Percentiles rank a stretch among this genome's conserved stretches.
phyloP scores from a whole-genome alignment of 305 asterid species.

The Fraxinus velutina region DNA sequence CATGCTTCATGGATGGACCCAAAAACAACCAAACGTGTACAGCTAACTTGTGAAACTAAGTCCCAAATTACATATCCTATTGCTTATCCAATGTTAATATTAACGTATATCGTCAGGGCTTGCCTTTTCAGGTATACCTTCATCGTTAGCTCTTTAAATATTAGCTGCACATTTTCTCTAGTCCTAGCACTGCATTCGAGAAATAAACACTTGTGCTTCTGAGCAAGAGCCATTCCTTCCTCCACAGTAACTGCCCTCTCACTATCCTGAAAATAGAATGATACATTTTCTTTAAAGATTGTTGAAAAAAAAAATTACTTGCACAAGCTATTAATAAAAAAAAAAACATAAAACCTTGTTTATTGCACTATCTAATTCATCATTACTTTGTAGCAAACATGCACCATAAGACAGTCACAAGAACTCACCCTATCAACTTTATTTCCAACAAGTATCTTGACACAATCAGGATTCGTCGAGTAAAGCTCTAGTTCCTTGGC shows the following conservation, averaged over 20 bases:
- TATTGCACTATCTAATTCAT: neutral
- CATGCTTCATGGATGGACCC: neutral
- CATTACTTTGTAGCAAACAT: neutral
- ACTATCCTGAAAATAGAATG: constrained; percentile 50
- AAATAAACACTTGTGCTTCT: constrained; percentile 59
- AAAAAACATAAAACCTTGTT: neutral
- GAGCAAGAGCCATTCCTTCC: constrained; percentile 77
- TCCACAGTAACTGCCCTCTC: constrained; percentile 72
- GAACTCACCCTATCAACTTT: constrained; percentile 80
- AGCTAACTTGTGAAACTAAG: neutral
- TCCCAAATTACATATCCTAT: neutral
- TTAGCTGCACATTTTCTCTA: constrained; percentile 66
- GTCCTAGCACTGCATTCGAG: constrained; percentile 87
- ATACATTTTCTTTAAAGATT: neutral
- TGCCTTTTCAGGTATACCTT: constrained; percentile 43
- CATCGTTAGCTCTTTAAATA: constrained; percentile 62
- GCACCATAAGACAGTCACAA: neutral
- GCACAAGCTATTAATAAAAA: neutral
- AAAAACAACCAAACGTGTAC: neutral
- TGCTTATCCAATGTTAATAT: neutral
- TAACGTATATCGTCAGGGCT: neutral
- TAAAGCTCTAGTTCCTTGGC: constrained; percentile 59
- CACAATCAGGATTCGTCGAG: constrained; percentile 72
- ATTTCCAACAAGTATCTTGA: constrained; percentile 79
- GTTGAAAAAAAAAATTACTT: neutral